Evolutionary conservation across 2,329 filamentous ascomycete species (phyloP).

Genomic region (Hypoxylon sp.): DNA sequence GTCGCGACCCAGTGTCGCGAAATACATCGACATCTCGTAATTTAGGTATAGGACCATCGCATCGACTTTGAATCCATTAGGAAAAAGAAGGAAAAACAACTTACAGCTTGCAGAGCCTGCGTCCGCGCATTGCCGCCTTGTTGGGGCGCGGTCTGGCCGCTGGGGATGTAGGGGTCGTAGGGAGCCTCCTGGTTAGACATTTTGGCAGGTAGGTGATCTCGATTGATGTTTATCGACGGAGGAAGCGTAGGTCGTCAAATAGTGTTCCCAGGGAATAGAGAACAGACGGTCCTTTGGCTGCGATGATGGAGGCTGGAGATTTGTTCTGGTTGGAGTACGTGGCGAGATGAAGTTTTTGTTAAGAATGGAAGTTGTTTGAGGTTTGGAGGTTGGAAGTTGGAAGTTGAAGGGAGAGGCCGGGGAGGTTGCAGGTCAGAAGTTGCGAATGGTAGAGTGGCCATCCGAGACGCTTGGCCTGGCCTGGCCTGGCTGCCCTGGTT

Average conservation of each 20-base stretch:
- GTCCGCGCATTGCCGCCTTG: slow-evolving; percentile 61
- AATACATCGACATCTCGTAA: slow-evolving; percentile 32
- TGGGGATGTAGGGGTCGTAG: slow-evolving; percentile 90
- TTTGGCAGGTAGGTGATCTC: slow-evolving; percentile 40
- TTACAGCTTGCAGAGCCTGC: slow-evolving; percentile 82
- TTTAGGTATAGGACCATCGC: slow-evolving; percentile 32
- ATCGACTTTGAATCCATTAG: slow-evolving; percentile 18
- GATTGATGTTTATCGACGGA: slow-evolving; percentile 10
- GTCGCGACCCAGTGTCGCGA: slow-evolving; percentile 14
- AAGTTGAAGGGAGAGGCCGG: too few relatives aligned
- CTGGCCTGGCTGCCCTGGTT: too few relatives aligned
- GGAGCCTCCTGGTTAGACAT: slow-evolving; percentile 68
- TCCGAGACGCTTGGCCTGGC: slow-evolving; percentile 36
- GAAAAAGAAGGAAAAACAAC: slow-evolving; percentile 53
- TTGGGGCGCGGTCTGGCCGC: slow-evolving; percentile 61
- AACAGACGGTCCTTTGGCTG: slow-evolving; percentile 8
- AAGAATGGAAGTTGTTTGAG: too few relatives aligned
- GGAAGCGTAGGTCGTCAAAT: slow-evolving; percentile 13
- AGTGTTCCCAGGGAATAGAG: slow-evolving; percentile 17
- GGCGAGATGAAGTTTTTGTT: too few relatives aligned
- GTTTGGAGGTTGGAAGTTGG: too few relatives aligned
- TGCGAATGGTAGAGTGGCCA: slow-evolving; percentile 32
- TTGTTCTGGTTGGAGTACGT: slow-evolving; percentile 24
- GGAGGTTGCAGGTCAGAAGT: too few relatives aligned
- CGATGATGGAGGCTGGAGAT: slow-evolving; percentile 24